These are phyloP conservation scores for Erodium texanum DNA, from an alignment of 441 rosid species.

Conservation along the genomic window DNA sequence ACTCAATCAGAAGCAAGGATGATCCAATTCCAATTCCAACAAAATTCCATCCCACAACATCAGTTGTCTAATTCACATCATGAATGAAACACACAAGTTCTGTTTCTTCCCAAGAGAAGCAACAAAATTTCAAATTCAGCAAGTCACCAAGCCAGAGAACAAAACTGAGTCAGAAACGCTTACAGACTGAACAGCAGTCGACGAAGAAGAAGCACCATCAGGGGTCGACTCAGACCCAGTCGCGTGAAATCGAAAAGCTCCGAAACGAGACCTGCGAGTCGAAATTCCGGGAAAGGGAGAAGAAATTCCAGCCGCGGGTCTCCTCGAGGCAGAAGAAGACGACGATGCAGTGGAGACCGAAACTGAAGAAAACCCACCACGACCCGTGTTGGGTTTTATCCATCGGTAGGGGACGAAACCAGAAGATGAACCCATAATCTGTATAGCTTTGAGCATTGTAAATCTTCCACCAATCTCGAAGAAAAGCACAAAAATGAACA, in stretches of 20 bases:
- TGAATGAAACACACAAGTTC: background rate
- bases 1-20: too few species aligned
- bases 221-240: conserved; percentile 42
- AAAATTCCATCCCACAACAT: background rate
- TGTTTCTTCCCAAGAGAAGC: too few species aligned
- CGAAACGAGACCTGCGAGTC: conserved; percentile 26
- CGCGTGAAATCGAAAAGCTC: conserved; percentile 31
- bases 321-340: conserved; percentile 16
- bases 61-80: background rate
- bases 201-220: conserved; percentile 31
- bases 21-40: background rate
- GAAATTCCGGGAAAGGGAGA: conserved; percentile 14
- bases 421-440: conserved; percentile 52
- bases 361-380: conserved; percentile 24
- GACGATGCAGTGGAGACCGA: conserved; percentile 25
- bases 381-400: conserved; percentile 33
- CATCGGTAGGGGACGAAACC: conserved; percentile 43
- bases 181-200: conserved; percentile 44
- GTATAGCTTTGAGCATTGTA: conserved; percentile 69
- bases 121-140: too few species aligned
- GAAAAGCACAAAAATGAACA: background rate
- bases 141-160: too few species aligned
- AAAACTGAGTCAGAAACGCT: conserved; percentile 24
- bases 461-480: background rate
- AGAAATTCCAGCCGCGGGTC: conserved; percentile 14